Evolutionary conservation across 2,329 filamentous ascomycete species (phyloP), one percentile per base, ranked within the genome.

Genomic region (Xylaria sp.): DNA sequence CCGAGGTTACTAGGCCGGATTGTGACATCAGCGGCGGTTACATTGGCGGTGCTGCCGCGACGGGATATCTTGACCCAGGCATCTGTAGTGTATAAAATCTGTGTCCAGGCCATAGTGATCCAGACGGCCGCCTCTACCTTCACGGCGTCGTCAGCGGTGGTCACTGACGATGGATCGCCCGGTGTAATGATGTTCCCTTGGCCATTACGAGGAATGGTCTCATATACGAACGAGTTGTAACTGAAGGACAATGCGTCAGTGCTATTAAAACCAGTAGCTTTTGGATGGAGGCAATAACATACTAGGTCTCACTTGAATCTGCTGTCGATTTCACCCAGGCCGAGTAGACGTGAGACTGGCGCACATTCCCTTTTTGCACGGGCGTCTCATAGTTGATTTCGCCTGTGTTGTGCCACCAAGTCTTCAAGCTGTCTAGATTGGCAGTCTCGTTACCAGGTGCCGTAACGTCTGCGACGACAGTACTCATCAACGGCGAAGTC

Each of bases 61-160:
- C 64, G 64, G 13, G 64, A 56, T 7, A 66, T 56, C 23, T 62
- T 62, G n/a, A 62, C 49, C 64, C 51, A 66, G 31, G 57, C 51
- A 33, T 66, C 57, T 55, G 62, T 31, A 23, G 41, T 66, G 18
- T 62, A 62, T 36, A 62, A 18, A n/a, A 66, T 54, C 20, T 66
- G 57, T 31, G 57, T 66, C 64, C 49, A 66, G n/a, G 36, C 64
- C 64, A 66, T 62, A 13, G 64, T 66, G 28, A 55, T 66, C 64
- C 57, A 66, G 12, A 66, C 52, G 10, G 57, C 49, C 25, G 48
- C 49, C 28, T 66, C 64, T 12, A 66, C 36, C 3, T 28, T 62
- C 39, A 62, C 57, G 23, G 39, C 64, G 20, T 66, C 64, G 15
- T 62, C 57, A 12, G 36, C 49, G 36, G 20, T 54, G 18, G 64